Base-by-base conservation (phyloP, 1,284 basidiomycete genomes). In the Quambalaria eucalypti region DNA sequence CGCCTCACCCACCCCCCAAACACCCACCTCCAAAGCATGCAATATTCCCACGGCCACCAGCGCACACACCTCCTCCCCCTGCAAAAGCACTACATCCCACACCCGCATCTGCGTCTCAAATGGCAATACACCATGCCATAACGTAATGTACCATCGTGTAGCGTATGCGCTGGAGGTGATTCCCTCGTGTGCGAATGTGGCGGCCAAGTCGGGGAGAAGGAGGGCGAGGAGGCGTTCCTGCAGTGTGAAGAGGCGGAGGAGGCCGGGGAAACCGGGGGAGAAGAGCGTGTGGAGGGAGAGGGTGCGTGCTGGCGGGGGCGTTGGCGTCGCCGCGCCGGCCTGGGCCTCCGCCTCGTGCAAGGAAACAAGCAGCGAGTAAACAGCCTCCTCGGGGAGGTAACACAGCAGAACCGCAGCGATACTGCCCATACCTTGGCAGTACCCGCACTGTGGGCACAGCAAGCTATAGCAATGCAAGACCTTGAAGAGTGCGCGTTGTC, bases 401-500 rank as follows among this genome's bases (percentile, higher is more conserved):
- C 88, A 91, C 14, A 98, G 81, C 28, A 99, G 81, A 1, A 91
- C 95, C 0, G 92, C 90, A 0, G 92, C 91, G 52, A 98, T 88
- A 5, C 92, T 89, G 0, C 95, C 93, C 93, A 99, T 99, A 50
- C 95, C 93, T 78, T 99, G 95, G 55, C 93, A 93, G 76, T 99
- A 99, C 2, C 91, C 95, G 66, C 95, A 97, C n/a, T 82, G 80
- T 12, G 79, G 76, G 77, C 92, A 96, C 8, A 81, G 80, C 48
- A 93, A 81, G 7, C 90, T 92, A 72, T 96, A 90, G 44, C 83
- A 85, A 76, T 98, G 93, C 23, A 98, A 80, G 52, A 96, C 90
- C 73, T 91, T 90, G 77, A 98, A 98, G 86, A 75, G 50, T 28
- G 57, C 54, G 19, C 65, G 50, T 48, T 75, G 71, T 4, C 73